Percentiles rank a stretch among this genome's conserved stretches.
phyloP scores from a whole-genome alignment of 345 rosid genomes.

The Nephelium lappaceum region DNA sequence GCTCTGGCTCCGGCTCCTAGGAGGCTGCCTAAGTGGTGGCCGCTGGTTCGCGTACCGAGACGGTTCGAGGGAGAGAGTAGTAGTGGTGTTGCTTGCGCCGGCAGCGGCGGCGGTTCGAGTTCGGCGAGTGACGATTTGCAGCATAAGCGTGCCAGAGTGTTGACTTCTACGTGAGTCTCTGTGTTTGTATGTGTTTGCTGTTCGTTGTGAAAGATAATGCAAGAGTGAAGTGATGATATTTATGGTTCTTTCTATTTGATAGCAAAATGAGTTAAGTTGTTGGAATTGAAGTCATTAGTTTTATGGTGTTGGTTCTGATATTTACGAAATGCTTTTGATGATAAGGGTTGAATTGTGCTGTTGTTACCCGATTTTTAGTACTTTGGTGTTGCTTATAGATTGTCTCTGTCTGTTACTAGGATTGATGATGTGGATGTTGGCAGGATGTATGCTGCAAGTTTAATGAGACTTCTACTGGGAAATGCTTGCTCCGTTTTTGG shows the following conservation, averaged over 20 bases:
- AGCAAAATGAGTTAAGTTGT: neutral
- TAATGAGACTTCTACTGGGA: neutral
- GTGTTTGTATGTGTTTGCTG: neutral
- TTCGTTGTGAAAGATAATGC: neutral
- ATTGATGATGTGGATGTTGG: neutral
- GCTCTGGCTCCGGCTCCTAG: constrained; percentile 1
- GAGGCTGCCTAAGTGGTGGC: constrained; percentile 25
- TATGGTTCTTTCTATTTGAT: neutral
- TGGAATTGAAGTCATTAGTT: neutral
- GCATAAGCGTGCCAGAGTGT: constrained; percentile 86
- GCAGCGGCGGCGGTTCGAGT: constrained; percentile 31
- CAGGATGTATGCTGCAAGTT: neutral
- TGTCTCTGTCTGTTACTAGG: neutral
- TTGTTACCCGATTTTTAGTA: neutral
- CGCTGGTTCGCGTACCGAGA: constrained; percentile 21
- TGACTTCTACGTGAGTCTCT: constrained; percentile 52
- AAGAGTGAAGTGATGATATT: neutral
- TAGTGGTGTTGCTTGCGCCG: constrained; percentile 13
- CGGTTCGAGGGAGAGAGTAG: constrained; percentile 63
- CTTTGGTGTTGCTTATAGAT: neutral
- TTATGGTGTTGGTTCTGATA: neutral
- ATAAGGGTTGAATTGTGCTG: neutral
- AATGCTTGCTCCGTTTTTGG: neutral
- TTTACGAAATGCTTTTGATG: neutral
- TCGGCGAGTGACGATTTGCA: constrained; percentile 49